phyloP scores from a whole-genome alignment of 208 protist genomes.

The Strigomonas culicis region DNA sequence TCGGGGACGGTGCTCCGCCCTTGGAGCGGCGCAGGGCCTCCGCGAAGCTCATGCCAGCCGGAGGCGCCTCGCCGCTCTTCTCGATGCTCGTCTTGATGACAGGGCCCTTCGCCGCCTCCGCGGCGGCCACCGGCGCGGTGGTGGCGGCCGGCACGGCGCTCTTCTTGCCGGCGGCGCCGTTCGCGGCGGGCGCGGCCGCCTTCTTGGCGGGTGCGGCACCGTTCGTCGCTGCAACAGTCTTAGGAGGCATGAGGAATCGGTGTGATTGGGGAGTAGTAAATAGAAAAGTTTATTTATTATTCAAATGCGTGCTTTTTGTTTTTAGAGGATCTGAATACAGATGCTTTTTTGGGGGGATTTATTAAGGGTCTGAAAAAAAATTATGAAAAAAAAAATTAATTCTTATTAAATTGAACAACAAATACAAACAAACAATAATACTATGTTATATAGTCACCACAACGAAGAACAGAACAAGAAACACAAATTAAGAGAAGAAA shows the following conservation, averaged over 20 bases:
- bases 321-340: not conserved
- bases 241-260: constrained; percentile 1
- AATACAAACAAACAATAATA: constrained; percentile 8
- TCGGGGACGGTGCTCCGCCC: constrained; percentile 11
- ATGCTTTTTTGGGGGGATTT: constrained; percentile 1
- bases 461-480: constrained; percentile 13
- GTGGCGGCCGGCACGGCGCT: not conserved
- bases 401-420: constrained; percentile 13
- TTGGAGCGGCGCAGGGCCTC: constrained; percentile 1
- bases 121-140: constrained; percentile 1
- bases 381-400: constrained; percentile 9
- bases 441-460: constrained; percentile 4
- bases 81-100: not conserved
- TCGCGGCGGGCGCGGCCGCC: constrained; percentile 13
- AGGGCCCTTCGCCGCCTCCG: not conserved
- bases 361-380: constrained; percentile 6
- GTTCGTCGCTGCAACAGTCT: constrained; percentile 7
- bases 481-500: not conserved
- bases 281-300: constrained; percentile 6
- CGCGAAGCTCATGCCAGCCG: not conserved
- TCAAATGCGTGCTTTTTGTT: not conserved
- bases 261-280: constrained; percentile 18
- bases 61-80: too few relatives aligned
- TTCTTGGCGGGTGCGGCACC: constrained; percentile 16
- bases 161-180: constrained; percentile 9